phyloP scores from a whole-genome alignment of 768 basidiomycete species.

The Mrakia frigida region DNA sequence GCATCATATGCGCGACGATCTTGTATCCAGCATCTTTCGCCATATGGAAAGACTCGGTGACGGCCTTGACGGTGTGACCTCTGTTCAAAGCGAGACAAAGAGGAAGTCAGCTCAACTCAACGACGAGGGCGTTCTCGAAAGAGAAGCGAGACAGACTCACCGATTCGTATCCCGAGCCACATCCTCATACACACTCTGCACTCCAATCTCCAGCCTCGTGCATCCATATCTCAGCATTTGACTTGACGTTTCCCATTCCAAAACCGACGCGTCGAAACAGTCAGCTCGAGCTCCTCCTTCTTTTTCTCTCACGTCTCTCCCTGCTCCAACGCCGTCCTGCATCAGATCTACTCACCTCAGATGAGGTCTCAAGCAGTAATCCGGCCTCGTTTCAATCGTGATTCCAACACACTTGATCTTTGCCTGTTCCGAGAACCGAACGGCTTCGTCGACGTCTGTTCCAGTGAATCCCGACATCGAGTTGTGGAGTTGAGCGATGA shows the following conservation, averaged over 20 bases:
- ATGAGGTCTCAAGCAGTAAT: slow-evolving; percentile 96
- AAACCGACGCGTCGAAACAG: not conserved
- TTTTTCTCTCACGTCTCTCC: not conserved
- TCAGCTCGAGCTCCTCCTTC: not conserved
- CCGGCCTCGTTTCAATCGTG: slow-evolving; percentile 96
- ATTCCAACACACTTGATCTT: slow-evolving; percentile 99
- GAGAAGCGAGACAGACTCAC: slow-evolving; percentile 11
- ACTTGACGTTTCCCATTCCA: slow-evolving; percentile 45
- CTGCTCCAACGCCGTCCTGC: too few species aligned
- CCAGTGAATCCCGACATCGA: slow-evolving; percentile 93
- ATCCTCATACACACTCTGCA: slow-evolving; percentile 98
- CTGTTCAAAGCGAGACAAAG: not conserved
- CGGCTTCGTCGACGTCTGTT: slow-evolving; percentile 89
- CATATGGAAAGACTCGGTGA: slow-evolving; percentile 93
- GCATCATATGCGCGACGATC: slow-evolving; percentile 98
- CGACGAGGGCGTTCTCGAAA: not conserved
- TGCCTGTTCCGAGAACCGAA: slow-evolving; percentile 92
- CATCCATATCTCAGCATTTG: slow-evolving; percentile 99
- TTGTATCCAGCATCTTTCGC: slow-evolving; percentile 99
- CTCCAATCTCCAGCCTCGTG: slow-evolving; percentile 95
- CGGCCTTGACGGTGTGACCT: slow-evolving; percentile 95
- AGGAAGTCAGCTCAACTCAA: not conserved
- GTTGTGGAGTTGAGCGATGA: slow-evolving; percentile 93
- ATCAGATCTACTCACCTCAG: slow-evolving; percentile 72
- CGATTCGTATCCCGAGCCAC: slow-evolving; percentile 98